Evolutionary conservation across 768 basidiomycete genomes (phyloP).

Genomic region (Lactarius sanguifluus): DNA sequence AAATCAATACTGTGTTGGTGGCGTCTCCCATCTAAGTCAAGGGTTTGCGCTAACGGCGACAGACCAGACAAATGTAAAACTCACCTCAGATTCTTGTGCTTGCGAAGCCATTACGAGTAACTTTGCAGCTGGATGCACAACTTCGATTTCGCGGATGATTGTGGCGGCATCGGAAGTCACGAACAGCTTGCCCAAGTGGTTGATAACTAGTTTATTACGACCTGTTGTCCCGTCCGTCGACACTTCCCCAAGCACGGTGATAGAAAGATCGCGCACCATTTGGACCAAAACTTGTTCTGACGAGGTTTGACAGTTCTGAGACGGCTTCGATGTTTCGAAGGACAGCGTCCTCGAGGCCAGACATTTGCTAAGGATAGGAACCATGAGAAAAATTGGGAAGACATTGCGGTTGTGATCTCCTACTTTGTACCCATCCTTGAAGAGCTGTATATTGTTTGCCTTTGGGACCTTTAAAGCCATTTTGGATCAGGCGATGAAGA

Average conservation of each 20-base stretch:
- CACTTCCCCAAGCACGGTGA: background rate
- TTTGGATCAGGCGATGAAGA: background rate
- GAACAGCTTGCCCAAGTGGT: constrained; percentile 92
- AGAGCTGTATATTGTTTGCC: constrained; percentile 82
- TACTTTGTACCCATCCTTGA: constrained; percentile 98
- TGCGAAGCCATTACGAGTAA: constrained; percentile 99
- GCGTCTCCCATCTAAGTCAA: constrained; percentile 85
- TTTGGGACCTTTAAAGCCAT: constrained; percentile 98
- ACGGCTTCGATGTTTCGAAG: constrained; percentile 96
- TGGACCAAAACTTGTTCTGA: constrained; percentile 94
- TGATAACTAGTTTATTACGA: constrained; percentile 96
- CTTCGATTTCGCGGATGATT: constrained; percentile 96
- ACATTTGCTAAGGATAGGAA: constrained; percentile 54
- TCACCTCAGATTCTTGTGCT: constrained; percentile 91
- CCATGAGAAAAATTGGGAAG: constrained; percentile 1
- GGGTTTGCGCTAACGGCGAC: constrained; percentile 1
- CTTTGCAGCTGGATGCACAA: constrained; percentile 98
- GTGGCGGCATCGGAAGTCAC: constrained; percentile 99
- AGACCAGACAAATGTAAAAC: constrained; percentile 31
- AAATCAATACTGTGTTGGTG: constrained; percentile 92
- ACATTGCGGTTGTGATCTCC: constrained; percentile 16
- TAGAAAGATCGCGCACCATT: constrained; percentile 63
- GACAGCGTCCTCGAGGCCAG: constrained; percentile 96
- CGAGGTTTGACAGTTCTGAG: constrained; percentile 90
- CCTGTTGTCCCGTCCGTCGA: constrained; percentile 45